These are phyloP conservation scores for Aspergillus ustus DNA, from an alignment of 2,329 filamentous ascomycete genomes.

Conservation along the genomic window DNA sequence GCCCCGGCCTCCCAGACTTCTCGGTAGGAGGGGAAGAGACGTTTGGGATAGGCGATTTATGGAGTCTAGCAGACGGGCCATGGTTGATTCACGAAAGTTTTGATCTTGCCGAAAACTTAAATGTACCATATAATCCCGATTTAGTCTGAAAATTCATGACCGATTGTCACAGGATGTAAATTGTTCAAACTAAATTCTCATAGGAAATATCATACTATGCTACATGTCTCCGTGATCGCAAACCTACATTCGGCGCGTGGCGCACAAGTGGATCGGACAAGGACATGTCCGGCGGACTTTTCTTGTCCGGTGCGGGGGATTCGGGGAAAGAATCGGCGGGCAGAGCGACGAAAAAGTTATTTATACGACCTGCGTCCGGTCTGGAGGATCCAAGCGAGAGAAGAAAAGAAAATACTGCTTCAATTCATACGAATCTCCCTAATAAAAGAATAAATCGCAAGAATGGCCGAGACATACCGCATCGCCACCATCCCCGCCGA, in stretches of 20 bases:
- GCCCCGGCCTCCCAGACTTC: background rate
- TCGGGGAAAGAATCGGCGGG: background rate
- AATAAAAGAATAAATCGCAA: background rate
- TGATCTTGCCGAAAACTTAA: background rate
- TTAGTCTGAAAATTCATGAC: background rate
- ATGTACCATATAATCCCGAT: conserved; percentile 5
- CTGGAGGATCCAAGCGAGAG: background rate
- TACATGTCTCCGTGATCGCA: background rate
- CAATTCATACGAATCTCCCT: background rate
- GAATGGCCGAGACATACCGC: conserved; percentile 41
- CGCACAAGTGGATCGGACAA: conserved; percentile 10
- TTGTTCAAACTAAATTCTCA: background rate
- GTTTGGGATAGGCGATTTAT: conserved; percentile 26
- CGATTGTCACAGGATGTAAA: background rate
- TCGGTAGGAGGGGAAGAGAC: conserved; percentile 8
- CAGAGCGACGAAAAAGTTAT: conserved; percentile 3
- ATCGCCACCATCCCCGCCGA: conserved; percentile 72
- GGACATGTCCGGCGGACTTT: conserved; percentile 15
- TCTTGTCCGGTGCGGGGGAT: conserved; percentile 15
- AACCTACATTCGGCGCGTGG: background rate
- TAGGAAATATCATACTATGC: too few relatives aligned
- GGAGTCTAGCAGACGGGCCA: conserved; percentile 40
- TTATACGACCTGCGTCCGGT: conserved; percentile 3
- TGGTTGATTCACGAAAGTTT: conserved; percentile 36
- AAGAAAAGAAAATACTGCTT: background rate